phyloP scores from a whole-genome alignment of 164 flowering plant species.

The Nymphaea colorata region DNA sequence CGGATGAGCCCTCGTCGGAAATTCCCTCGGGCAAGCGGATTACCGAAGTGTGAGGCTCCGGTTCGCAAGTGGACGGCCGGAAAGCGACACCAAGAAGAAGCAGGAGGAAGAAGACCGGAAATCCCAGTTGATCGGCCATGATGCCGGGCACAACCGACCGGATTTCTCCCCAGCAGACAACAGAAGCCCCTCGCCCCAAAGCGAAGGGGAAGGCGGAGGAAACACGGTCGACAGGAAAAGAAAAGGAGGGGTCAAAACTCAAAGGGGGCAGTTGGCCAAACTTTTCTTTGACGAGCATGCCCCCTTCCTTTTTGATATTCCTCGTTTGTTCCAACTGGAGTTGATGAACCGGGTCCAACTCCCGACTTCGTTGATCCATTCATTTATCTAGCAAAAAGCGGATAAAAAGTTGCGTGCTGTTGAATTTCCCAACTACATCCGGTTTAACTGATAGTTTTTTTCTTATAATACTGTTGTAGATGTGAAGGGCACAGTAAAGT shows the following conservation, averaged over 20 bases:
- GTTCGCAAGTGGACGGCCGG: conserved; percentile 2
- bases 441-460: too few relatives aligned
- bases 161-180: background rate
- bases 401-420: too few relatives aligned
- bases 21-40: conserved; percentile 13
- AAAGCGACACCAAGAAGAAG: background rate
- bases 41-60: background rate
- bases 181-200: background rate
- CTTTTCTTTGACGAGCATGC: too few relatives aligned
- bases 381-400: too few relatives aligned
- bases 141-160: background rate
- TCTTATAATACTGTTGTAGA: too few relatives aligned
- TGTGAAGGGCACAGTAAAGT: too few relatives aligned
- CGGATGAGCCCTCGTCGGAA: background rate
- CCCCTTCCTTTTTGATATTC: too few relatives aligned
- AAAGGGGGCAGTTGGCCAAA: too few relatives aligned
- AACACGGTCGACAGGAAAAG: background rate
- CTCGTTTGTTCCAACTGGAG: too few relatives aligned
- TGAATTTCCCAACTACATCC: too few relatives aligned
- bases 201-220: background rate
- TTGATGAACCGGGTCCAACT: too few relatives aligned
- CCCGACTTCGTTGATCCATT: too few relatives aligned
- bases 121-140: background rate
- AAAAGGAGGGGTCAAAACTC: background rate
- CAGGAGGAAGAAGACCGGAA: conserved; percentile 3